Evolutionary conservation across 768 basidiomycete genomes (phyloP), one percentile per base, ranked within the genome.

Genomic region (Xerocomellus chrysenteron): DNA sequence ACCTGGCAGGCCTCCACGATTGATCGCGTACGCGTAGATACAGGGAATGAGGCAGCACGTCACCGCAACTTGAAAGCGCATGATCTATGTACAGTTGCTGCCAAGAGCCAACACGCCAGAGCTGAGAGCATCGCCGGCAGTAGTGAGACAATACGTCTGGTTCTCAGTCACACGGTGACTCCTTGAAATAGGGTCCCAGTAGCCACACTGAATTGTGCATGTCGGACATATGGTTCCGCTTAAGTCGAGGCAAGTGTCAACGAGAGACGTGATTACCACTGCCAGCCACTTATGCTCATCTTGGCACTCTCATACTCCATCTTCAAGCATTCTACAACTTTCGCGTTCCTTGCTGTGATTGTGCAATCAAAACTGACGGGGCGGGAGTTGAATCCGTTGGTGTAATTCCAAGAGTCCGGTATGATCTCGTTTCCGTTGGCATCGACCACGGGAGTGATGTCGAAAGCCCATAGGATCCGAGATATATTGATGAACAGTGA

Each of bases 11-110:
- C 24, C 44, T n/a, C n/a, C 37, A 26, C 36, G 65, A 36, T 51
- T 52, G 52, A 68, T 54, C 24, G 44, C 47, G 44, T 63, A 63
- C 17, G 63, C 64, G 21, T 49, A 40, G 46, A 55, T n/a, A 40
- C 48, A 39, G 41, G 52, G 41, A 45, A 63, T n/a, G 13, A 63
- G 8, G 44, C 2, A 52, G 32, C 5, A 47, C 2, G 12, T 19
- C 40, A 32, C 35, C 5, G 28, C 42, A 30, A 32, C 9, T 11
- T 32, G 9, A 11, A 56, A 41, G 5, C 32, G 33, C 55, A 61
- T 67, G 39, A 35, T 16, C 21, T 33, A 28, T 28, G 28, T 17
- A 40, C 35, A 40, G n/a, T 19, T 12, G 8, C 30, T 47, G 30
- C 8, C 39, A 14, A 2, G 16, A 16, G 36, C 36, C 14, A 37